Percentiles rank a stretch among this genome's conserved stretches.
phyloP scores from a whole-genome alignment of 176 grass and related monocot species.

The Oryza punctata region DNA sequence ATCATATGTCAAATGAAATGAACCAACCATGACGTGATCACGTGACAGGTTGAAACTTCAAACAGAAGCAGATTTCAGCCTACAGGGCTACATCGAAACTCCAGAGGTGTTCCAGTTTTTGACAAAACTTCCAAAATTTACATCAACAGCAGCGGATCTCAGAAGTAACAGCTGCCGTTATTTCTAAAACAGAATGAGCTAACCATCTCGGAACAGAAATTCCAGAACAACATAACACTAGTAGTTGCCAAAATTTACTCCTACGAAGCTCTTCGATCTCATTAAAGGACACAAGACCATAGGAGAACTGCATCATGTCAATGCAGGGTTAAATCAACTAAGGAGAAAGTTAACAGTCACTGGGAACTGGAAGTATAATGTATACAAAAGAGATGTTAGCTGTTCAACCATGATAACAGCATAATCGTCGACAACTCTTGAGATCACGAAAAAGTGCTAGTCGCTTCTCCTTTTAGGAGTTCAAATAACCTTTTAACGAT shows the following conservation, averaged over 20 bases:
- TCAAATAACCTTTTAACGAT: constrained; percentile 26
- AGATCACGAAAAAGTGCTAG: constrained; percentile 13
- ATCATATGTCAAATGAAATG: neutral
- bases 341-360: neutral
- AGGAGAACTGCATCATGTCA: neutral
- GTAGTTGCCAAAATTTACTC: neutral
- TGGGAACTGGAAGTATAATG: constrained; percentile 4
- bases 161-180: neutral
- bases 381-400: constrained; percentile 9
- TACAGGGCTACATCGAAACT: no score
- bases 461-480: neutral
- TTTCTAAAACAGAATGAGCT: neutral
- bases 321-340: neutral
- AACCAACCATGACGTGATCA: neutral
- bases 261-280: no score
- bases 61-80: neutral
- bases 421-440: neutral
- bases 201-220: neutral
- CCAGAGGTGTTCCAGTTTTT: no score
- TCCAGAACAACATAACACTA: neutral
- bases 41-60: neutral
- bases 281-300: neutral
- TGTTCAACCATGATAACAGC: constrained; percentile 33
- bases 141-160: neutral
- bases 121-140: neutral